Base-by-base conservation (phyloP, 192 early-diverging fungal genomes). In the Gonapodya prolifera region DNA sequence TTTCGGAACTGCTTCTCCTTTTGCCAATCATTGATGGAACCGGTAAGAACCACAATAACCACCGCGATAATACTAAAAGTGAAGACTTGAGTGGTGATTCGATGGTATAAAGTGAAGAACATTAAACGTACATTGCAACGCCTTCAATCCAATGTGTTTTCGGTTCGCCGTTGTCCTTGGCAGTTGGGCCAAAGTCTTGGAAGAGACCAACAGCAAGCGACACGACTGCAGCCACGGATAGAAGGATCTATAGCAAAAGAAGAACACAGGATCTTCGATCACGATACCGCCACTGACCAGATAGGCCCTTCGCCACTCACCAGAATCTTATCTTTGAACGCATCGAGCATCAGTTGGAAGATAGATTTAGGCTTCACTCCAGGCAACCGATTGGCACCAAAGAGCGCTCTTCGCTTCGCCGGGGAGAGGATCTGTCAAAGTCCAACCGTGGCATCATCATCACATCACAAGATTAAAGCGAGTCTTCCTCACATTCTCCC, bases 1-100 rank as follows among this genome's bases (percentile, higher is more conserved):
- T 88, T 89, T n/a, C 88, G 87, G 83, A 95, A 95, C 83, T 95
- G 94, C 69, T 86, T 86, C 81, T 94, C 93, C 83, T 95, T 95
- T 76, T 94, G 92, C 70, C 85, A 94, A 82, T 95, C 93, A 76
- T 95, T 95, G 76, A 93, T 80, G 76, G 90, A 90, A 2, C 91
- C 91, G 33, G 92, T 91, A 16, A 90, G 77, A 13, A 94, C 87
- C 2, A 95, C 93, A n/a, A 95, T 89, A 2, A 91, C 36, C 36
- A 95, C 87, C 29, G 94, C 92, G 0, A 91, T 87, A 73, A 95
- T 85, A 71, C 94, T 95, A 2, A 92, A 92, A 33, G 92, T 91
- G 30, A 73, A 32, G 71, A 73, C 8, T 30, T 18, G n/a, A 32
- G 28, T 18, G 18, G 71, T 18, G 16, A 73, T 2, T 8, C 32